These are phyloP conservation scores for Wickerhamomyces subpelliculosus DNA, from an alignment of 805 yeast species.

Conservation along the genomic window DNA sequence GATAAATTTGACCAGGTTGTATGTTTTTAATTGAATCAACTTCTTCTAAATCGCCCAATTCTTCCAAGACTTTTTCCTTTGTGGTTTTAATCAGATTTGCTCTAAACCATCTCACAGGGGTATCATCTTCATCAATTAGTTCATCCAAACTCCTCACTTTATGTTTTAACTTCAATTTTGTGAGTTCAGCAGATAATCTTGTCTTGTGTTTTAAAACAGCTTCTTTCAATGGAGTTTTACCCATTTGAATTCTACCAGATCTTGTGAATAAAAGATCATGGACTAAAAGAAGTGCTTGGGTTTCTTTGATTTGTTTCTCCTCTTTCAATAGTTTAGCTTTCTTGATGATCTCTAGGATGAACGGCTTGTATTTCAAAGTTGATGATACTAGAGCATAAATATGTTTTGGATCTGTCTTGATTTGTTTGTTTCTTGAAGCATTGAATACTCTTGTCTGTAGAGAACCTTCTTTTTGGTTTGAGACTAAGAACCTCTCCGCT, in stretches of 20 bases:
- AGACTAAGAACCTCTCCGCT: conserved; percentile 22
- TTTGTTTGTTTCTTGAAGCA: conserved; percentile 36
- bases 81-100: conserved; percentile 56
- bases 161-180: conserved; percentile 66
- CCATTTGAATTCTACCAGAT: conserved; percentile 79
- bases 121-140: conserved; percentile 48
- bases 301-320: conserved; percentile 45
- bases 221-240: conserved; percentile 81
- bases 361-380: conserved; percentile 64
- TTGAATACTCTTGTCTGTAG: conserved; percentile 46
- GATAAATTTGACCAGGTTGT: conserved; percentile 52
- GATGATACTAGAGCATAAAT: conserved; percentile 78
- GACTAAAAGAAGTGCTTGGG: conserved; percentile 55
- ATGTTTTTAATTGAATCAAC: conserved; percentile 40
- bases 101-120: conserved; percentile 79
- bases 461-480: conserved; percentile 42
- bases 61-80: conserved; percentile 21
- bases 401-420: conserved; percentile 73
- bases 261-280: conserved; percentile 77
- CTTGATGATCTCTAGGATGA: conserved; percentile 54
- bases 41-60: conserved; percentile 35
- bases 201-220: conserved; percentile 73
- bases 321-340: conserved; percentile 57
- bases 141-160: conserved; percentile 53
- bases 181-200: conserved; percentile 74